Percentiles rank a stretch among this genome's conserved stretches.
Conservation (phyloP, 1,284 basidiomycete species). For the Leccinum fallax region DNA sequence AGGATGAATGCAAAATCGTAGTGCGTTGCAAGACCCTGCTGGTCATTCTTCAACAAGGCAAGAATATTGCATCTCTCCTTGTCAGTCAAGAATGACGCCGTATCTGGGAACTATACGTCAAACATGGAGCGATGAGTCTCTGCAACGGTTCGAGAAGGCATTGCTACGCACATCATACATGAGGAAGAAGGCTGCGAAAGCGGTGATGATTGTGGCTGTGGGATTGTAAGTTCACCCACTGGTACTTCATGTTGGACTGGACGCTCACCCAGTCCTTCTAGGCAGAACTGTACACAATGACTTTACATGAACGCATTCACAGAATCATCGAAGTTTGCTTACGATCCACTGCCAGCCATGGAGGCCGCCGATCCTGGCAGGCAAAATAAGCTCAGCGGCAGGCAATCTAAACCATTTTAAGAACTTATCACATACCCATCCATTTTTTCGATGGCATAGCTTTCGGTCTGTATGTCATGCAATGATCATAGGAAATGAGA, state of each 20-base stretch:
- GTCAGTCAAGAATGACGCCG: constrained; percentile 47
- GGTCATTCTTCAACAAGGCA: constrained; percentile 43
- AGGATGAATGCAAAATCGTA: constrained; percentile 42
- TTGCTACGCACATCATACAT: constrained; percentile 44
- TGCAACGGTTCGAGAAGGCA: neutral
- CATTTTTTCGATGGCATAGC: constrained; percentile 38
- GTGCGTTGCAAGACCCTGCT: constrained; percentile 35
- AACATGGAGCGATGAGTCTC: neutral
- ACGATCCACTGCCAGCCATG: constrained; percentile 54
- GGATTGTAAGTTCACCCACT: neutral
- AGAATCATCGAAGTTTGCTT: constrained; percentile 25
- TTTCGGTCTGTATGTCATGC: constrained; percentile 9
- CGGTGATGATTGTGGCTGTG: constrained; percentile 40
- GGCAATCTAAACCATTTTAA: neutral
- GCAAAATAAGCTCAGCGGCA: neutral
- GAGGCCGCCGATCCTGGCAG: constrained; percentile 38
- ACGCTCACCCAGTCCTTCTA: constrained; percentile 35
- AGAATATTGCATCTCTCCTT: constrained; percentile 39
- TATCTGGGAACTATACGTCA: constrained; percentile 48
- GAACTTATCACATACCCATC: constrained; percentile 35
- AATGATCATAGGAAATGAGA: neutral
- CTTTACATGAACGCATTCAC: constrained; percentile 4
- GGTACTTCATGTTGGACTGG: neutral
- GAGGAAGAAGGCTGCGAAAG: constrained; percentile 42
- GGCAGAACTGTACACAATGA: constrained; percentile 29